Evolutionary conservation across 1,284 basidiomycete species (phyloP).

Genomic region (Neotropicomus parvogracilis): DNA sequence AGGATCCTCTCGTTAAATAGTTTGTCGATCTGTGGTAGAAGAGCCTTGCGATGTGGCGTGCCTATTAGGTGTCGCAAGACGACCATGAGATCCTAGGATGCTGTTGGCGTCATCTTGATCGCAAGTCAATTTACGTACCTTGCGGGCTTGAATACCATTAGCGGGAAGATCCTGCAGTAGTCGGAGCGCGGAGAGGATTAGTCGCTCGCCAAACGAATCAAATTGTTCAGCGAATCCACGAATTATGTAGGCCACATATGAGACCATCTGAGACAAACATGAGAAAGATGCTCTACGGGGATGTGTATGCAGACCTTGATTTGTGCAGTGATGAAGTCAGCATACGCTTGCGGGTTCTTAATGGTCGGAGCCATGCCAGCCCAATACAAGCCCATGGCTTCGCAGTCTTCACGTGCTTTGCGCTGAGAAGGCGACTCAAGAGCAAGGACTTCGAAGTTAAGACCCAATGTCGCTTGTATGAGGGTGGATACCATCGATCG

Average conservation of each 20-base stretch:
- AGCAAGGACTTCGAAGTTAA: conserved; percentile 73
- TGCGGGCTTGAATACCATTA: conserved; percentile 78
- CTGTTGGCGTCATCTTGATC: conserved; percentile 2
- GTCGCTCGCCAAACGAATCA: conserved; percentile 76
- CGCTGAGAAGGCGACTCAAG: conserved; percentile 88
- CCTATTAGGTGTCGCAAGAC: conserved; percentile 90
- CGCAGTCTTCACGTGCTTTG: conserved; percentile 75
- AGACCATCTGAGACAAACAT: conserved; percentile 65
- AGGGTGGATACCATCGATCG: conserved; percentile 66
- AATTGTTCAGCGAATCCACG: conserved; percentile 69
- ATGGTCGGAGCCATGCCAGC: conserved; percentile 81
- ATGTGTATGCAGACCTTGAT: conserved; percentile 64
- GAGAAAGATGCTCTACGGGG: neutral
- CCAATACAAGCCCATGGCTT: conserved; percentile 75
- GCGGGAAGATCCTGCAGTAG: conserved; percentile 93
- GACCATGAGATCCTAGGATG: conserved; percentile 80
- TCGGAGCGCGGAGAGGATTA: conserved; percentile 81
- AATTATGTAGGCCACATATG: conserved; percentile 90
- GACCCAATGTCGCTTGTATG: conserved; percentile 71
- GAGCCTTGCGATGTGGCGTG: conserved; percentile 76
- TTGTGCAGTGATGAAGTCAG: conserved; percentile 89
- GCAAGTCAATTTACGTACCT: conserved; percentile 42
- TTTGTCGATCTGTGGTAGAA: conserved; percentile 86
- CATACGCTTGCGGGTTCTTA: conserved; percentile 76
- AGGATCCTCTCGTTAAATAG: conserved; percentile 91